Evolutionary conservation across 169 alveolate species (phyloP).

Genomic region (Cryptosporidium felis): DNA sequence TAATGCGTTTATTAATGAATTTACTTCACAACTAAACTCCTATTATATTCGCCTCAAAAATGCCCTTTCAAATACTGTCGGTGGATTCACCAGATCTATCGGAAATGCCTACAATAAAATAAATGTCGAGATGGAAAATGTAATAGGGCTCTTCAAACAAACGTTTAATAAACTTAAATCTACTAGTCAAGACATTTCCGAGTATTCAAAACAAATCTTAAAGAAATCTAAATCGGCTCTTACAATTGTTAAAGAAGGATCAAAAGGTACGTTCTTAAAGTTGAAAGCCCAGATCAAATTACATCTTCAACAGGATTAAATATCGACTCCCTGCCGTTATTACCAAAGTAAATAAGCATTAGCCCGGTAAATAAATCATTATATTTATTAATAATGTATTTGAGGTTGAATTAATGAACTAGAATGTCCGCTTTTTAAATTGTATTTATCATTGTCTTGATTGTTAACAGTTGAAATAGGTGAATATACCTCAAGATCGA

Average conservation of each 20-base stretch:
- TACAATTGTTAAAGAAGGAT: neutral
- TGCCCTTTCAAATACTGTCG: neutral
- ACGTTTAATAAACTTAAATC: neutral
- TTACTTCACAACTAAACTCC: neutral
- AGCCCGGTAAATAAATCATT: neutral
- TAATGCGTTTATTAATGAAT: neutral
- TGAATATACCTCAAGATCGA: too few relatives aligned
- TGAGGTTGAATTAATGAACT: too few relatives aligned
- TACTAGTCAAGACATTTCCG: neutral
- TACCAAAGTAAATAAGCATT: constrained; percentile 30
- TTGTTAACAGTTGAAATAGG: too few relatives aligned
- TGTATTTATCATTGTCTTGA: too few relatives aligned
- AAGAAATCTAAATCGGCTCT: neutral
- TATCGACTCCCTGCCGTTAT: constrained; percentile 41
- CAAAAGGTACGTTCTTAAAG: neutral
- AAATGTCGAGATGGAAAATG: neutral
- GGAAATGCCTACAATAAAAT: neutral
- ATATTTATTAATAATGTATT: neutral
- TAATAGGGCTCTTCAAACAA: neutral
- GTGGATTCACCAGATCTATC: neutral
- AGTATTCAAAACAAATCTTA: neutral
- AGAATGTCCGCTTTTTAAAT: too few relatives aligned
- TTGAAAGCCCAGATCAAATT: neutral
- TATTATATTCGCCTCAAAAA: neutral
- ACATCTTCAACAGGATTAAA: constrained; percentile 10